Conservation (phyloP, 1,284 basidiomycete species). For the Taiwanofungus camphoratus region DNA sequence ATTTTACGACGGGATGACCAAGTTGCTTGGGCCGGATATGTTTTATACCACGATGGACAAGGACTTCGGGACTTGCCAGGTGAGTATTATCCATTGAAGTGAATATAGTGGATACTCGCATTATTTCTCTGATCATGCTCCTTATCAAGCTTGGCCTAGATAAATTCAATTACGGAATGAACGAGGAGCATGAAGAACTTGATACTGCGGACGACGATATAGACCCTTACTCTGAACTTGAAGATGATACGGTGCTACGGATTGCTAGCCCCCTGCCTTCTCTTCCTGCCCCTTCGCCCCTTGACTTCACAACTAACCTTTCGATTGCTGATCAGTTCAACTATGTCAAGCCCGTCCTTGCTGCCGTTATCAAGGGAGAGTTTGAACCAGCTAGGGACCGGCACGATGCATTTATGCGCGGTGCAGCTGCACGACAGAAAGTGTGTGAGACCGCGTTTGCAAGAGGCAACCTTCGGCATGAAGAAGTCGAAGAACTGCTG, state of each 20-base stretch:
- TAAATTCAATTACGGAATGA: conserved; percentile 37
- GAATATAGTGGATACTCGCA: conserved; percentile 1
- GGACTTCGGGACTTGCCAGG: conserved; percentile 54
- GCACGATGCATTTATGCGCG: conserved; percentile 52
- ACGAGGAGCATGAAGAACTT: conserved; percentile 39
- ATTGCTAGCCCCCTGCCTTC: conserved; percentile 34
- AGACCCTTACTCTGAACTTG: conserved; percentile 9
- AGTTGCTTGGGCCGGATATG: conserved; percentile 38
- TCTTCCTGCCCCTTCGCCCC: conserved; percentile 29
- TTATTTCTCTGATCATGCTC: conserved; percentile 5
- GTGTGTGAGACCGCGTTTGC: conserved; percentile 43
- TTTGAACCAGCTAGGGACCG: conserved; percentile 47
- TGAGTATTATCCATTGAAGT: conserved; percentile 22
- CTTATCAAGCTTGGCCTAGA: conserved; percentile 46
- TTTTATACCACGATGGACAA: conserved; percentile 54
- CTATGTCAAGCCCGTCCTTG: conserved; percentile 58
- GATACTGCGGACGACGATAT: conserved; percentile 15
- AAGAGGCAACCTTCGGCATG: conserved; percentile 47
- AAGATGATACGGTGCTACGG: conserved; percentile 22
- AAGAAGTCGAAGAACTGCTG: conserved; percentile 44
- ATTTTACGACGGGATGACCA: conserved; percentile 47
- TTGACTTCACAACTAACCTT: conserved; percentile 39
- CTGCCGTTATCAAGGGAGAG: conserved; percentile 46
- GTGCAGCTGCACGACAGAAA: conserved; percentile 40
- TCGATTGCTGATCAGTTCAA: conserved; percentile 52